Conservation (phyloP, 2,329 filamentous ascomycete species). For the Beauveria brongniartii region DNA sequence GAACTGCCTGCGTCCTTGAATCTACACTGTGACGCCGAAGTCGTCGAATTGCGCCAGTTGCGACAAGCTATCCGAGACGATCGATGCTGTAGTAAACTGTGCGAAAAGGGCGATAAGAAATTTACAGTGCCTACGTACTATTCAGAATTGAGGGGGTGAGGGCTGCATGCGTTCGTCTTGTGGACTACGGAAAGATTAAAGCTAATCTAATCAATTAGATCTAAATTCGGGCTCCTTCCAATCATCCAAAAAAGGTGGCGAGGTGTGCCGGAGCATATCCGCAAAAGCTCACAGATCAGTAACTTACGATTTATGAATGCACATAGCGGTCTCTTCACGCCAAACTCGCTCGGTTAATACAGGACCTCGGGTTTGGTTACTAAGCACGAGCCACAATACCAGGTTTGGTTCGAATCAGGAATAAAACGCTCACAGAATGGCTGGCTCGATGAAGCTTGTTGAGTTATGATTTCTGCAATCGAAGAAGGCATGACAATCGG, state of each 20-base stretch:
- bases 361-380: conserved; percentile 22
- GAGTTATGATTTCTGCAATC: not conserved
- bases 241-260: conserved; percentile 59
- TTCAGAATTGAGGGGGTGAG: not conserved
- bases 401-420: too few species aligned
- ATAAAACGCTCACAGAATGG: too few species aligned
- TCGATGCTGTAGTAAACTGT: too few species aligned
- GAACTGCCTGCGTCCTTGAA: too few species aligned
- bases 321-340: conserved; percentile 64
- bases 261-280: conserved; percentile 57
- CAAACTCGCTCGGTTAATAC: conserved; percentile 65
- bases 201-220: conserved; percentile 29
- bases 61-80: too few species aligned
- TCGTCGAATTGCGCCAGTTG: too few species aligned
- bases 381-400: not conserved
- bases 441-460: too few species aligned
- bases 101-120: too few species aligned
- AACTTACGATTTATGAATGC: conserved; percentile 47
- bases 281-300: conserved; percentile 47
- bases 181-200: conserved; percentile 22
- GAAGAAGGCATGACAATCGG: not conserved
- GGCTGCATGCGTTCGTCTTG: not conserved
- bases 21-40: too few species aligned
- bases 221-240: conserved; percentile 56
- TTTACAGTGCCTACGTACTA: too few species aligned